A percentile compares a stretch with the other conserved stretches of the same genome.
Conservation (phyloP, 139 green algal genomes). For the Closterium sp. region DNA sequence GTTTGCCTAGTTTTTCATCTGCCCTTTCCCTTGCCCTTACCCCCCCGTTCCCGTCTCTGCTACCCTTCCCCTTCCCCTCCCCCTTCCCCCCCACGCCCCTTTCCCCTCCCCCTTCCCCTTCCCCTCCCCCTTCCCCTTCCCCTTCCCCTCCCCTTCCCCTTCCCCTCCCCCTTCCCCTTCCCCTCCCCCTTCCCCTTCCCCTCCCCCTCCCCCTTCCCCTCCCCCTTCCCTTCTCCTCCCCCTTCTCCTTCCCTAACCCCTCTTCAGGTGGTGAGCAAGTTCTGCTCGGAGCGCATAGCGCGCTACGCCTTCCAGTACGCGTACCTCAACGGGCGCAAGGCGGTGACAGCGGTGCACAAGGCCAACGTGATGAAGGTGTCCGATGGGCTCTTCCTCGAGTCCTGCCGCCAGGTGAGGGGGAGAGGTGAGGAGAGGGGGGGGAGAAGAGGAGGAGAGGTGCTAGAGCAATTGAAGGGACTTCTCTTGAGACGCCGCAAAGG, state of each 20-base stretch:
- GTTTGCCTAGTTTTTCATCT: not conserved
- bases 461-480: too few relatives aligned
- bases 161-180: too few relatives aligned
- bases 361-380: conserved; percentile 58
- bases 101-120: not conserved
- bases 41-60: too few relatives aligned
- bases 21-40: not conserved
- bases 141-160: not conserved
- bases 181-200: too few relatives aligned
- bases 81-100: not conserved
- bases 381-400: conserved; percentile 58
- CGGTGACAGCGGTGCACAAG: conserved; percentile 58
- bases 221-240: too few relatives aligned
- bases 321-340: conserved; percentile 53
- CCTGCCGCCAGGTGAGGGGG: conserved; percentile 21
- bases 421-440: not conserved
- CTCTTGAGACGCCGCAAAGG: conserved; percentile 68
- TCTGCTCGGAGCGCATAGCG: conserved; percentile 50
- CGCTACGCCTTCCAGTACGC: conserved; percentile 59
- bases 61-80: not conserved
- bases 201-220: too few relatives aligned
- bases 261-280: conserved; percentile 51
- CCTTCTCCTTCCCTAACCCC: too few relatives aligned
- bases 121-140: not conserved
- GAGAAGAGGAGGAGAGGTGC: too few relatives aligned